Base-by-base conservation (phyloP, 140 eudicot species). In the Senecio squalidus region DNA sequence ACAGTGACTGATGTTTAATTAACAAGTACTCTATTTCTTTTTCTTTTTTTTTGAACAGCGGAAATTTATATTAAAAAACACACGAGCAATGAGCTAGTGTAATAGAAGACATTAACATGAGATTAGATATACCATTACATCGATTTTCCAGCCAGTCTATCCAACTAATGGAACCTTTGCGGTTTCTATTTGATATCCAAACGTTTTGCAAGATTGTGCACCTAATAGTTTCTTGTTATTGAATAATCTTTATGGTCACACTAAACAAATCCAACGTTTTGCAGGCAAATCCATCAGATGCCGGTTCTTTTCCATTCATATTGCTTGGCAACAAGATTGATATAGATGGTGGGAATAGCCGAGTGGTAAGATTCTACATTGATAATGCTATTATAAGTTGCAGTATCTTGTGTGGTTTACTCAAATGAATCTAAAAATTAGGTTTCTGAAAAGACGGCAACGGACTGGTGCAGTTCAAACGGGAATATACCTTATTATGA, bases 401-500 rank as follows among this genome's bases (percentile, higher is more conserved):
- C 24, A 34, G 6, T n/a, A 39, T n/a, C 40, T 22, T 36, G 14
- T 47, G 16, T 76, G 10, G 45, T 60, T 52, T 60, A 15, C 20
- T 43, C 17, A 4, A 41, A 7, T 43, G 57, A 33, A 34, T 16
- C 39, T 58, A 21, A n/a, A n/a, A 24, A 68, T 25, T 73, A 86
- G 95, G 93, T 88, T 62, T 88, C 96, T 26, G 96, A 83, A 76
- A 80, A 81, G 72, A 80, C 64, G 68, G 96, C 94, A 17, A 76
- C 54, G 73, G 96, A 88, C 34, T 88, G 96, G 96, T 88, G 96
- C 73, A 78, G 81, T 63, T 73, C 94, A 56, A 88, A 84, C 60
- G 96, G 86, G 72, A 80, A 87, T 68, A 80, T 88, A 33, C 96
- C 94, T 33, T 88, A 88, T 75, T 84, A 72, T 50, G 96, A 84